Percentiles rank a stretch among this genome's conserved stretches.
These are phyloP conservation scores for Aspergillus tanneri DNA, from an alignment of 2,329 filamentous ascomycete species.

Conservation along the genomic window DNA sequence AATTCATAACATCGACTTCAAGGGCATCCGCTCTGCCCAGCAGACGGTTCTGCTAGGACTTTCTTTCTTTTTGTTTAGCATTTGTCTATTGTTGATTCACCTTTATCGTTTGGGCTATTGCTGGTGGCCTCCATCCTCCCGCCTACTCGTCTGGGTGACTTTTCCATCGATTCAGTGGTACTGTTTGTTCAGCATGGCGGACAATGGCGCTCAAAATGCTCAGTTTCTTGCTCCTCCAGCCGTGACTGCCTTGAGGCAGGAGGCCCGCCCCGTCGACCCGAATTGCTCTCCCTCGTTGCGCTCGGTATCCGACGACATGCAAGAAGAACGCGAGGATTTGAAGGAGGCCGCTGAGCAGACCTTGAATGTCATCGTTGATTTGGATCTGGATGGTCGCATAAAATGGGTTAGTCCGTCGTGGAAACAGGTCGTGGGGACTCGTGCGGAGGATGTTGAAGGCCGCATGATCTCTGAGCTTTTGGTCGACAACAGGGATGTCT, in stretches of 20 bases:
- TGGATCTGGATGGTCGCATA: conserved; percentile 84
- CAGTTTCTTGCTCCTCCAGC: conserved; percentile 46
- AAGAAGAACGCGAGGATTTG: conserved; percentile 88
- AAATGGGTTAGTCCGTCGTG: conserved; percentile 97
- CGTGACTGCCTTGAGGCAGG: conserved; percentile 46
- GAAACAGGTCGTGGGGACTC: conserved; percentile 85
- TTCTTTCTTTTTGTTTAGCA: conserved; percentile 13
- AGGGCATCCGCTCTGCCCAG: conserved; percentile 47
- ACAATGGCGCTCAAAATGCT: conserved; percentile 39
- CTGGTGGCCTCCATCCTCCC: neutral
- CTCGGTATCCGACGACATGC: conserved; percentile 80
- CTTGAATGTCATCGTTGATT: conserved; percentile 91
- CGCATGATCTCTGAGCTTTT: conserved; percentile 78
- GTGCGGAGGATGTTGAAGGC: conserved; percentile 69
- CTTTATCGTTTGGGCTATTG: conserved; percentile 1
- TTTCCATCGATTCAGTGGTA: conserved; percentile 15
- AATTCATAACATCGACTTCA: conserved; percentile 38
- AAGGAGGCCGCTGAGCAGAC: conserved; percentile 95
- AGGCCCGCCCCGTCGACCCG: conserved; percentile 41
- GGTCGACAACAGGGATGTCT: conserved; percentile 74
- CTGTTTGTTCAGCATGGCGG: conserved; percentile 39
- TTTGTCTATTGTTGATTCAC: conserved; percentile 9
- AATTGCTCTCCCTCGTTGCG: conserved; percentile 51
- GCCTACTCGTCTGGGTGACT: conserved; percentile 4
- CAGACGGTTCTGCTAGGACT: conserved; percentile 42